phyloP scores from a whole-genome alignment of 1,139 yeast species.

The Yamadazyma conglobata region DNA sequence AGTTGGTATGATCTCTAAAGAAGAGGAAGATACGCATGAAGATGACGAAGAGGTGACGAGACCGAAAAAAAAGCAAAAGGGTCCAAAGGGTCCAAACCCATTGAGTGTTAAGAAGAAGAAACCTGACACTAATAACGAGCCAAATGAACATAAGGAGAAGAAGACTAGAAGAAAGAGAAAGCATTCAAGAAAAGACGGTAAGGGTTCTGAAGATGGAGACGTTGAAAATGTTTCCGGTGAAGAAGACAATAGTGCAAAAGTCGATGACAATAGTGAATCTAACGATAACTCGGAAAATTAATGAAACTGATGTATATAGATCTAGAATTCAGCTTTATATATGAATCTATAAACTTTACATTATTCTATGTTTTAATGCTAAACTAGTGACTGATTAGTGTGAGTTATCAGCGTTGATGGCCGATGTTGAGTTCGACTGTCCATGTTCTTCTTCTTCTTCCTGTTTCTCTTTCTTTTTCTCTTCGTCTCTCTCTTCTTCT shows the following conservation, averaged over 20 bases:
- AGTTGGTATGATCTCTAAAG: slow-evolving; percentile 29
- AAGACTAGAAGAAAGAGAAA: slow-evolving; percentile 25
- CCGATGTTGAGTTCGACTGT: too few species aligned
- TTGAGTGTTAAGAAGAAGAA: slow-evolving; percentile 74
- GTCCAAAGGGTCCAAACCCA: slow-evolving; percentile 80
- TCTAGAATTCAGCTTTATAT: too few species aligned
- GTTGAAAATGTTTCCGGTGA: slow-evolving; percentile 8
- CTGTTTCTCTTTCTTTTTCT: too few species aligned
- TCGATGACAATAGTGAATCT: slow-evolving; percentile 1
- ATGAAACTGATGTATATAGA: slow-evolving; percentile 1
- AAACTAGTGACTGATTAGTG: too few species aligned
- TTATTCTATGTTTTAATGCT: too few species aligned
- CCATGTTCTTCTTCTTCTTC: too few species aligned
- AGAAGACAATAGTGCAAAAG: background rate
- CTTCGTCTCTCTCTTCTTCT: slow-evolving; percentile 4
- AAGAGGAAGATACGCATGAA: slow-evolving; percentile 22
- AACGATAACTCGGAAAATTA: slow-evolving; percentile 2
- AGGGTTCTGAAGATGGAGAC: slow-evolving; percentile 6
- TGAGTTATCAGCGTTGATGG: too few species aligned
- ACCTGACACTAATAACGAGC: slow-evolving; percentile 16
- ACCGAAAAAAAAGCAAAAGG: slow-evolving; percentile 55
- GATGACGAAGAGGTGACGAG: slow-evolving; percentile 19
- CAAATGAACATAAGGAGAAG: slow-evolving; percentile 21
- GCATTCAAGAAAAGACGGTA: slow-evolving; percentile 5
- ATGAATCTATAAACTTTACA: too few species aligned